These are phyloP conservation scores for Brassica balearica DNA, from an alignment of 441 rosid species.

Conservation along the genomic window DNA sequence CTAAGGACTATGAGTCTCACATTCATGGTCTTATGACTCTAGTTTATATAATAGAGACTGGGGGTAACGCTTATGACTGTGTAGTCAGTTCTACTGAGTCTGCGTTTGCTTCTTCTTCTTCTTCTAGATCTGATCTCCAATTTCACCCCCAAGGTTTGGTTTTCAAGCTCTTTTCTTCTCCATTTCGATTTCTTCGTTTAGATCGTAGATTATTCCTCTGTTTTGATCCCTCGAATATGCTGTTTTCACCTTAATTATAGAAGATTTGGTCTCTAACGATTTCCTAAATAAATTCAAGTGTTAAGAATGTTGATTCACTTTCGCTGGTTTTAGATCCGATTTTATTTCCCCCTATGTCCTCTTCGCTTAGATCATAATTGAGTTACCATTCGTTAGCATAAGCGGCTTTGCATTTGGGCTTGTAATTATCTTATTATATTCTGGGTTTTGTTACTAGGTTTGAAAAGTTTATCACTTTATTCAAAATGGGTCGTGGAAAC, in stretches of 20 bases:
- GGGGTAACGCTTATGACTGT: not conserved
- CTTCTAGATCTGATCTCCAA: conserved; percentile 42
- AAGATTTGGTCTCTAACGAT: not conserved
- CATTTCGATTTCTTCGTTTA: not conserved
- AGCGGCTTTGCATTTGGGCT: not conserved
- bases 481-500: conserved; percentile 73
- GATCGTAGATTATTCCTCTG: conserved; percentile 28
- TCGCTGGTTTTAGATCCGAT: conserved; percentile 18
- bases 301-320: conserved; percentile 3
- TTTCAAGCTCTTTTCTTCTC: not conserved
- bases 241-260: not conserved
- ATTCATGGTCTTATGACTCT: not conserved
- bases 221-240: not conserved
- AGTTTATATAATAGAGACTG: conserved; percentile 23
- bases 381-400: too few relatives aligned
- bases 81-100: conserved; percentile 20
- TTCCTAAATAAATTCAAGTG: conserved; percentile 10
- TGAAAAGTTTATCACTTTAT: not conserved
- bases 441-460: conserved; percentile 14
- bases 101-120: conserved; percentile 22
- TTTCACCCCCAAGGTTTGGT: conserved; percentile 28
- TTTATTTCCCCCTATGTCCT: too few relatives aligned
- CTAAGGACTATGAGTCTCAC: too few relatives aligned
- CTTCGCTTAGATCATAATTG: too few relatives aligned
- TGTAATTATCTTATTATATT: too few relatives aligned